phyloP scores from a whole-genome alignment of 2,329 filamentous ascomycete genomes.

The Fusarium sp. region DNA sequence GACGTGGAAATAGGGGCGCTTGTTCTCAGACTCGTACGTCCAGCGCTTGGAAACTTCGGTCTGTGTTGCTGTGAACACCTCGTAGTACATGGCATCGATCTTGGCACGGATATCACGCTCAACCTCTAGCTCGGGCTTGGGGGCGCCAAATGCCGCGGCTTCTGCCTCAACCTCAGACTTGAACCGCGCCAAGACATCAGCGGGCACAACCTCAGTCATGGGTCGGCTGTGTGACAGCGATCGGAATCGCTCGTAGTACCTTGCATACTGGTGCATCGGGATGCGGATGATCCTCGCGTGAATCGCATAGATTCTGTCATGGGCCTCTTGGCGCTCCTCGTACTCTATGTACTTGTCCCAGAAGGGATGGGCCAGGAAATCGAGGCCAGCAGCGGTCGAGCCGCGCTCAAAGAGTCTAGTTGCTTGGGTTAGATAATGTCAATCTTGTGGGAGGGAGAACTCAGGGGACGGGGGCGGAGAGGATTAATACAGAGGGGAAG shows the following conservation, averaged over 20 bases:
- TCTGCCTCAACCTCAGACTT: constrained; percentile 79
- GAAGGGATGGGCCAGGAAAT: constrained; percentile 94
- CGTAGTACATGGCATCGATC: constrained; percentile 83
- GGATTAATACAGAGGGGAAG: constrained; percentile 68
- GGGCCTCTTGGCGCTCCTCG: constrained; percentile 88
- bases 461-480: constrained; percentile 53
- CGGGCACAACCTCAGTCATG: constrained; percentile 76
- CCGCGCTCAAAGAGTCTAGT: constrained; percentile 91
- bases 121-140: constrained; percentile 79
- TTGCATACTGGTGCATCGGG: constrained; percentile 94
- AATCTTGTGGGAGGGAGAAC: constrained; percentile 44
- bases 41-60: constrained; percentile 91
- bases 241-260: constrained; percentile 93
- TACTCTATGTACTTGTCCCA: constrained; percentile 99
- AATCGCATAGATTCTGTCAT: constrained; percentile 87
- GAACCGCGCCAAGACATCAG: constrained; percentile 76
- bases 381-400: constrained; percentile 84
- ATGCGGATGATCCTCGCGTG: constrained; percentile 86
- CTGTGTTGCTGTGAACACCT: constrained; percentile 84
- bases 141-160: constrained; percentile 62
- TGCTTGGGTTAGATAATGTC: constrained; percentile 44
- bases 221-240: constrained; percentile 80
- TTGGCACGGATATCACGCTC: constrained; percentile 85
- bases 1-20: constrained; percentile 96
- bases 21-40: constrained; percentile 95